Evolutionary conservation across 108 stramenopile species (phyloP), one percentile per base, ranked within the genome.

Genomic region (Cyclotella baltica): DNA sequence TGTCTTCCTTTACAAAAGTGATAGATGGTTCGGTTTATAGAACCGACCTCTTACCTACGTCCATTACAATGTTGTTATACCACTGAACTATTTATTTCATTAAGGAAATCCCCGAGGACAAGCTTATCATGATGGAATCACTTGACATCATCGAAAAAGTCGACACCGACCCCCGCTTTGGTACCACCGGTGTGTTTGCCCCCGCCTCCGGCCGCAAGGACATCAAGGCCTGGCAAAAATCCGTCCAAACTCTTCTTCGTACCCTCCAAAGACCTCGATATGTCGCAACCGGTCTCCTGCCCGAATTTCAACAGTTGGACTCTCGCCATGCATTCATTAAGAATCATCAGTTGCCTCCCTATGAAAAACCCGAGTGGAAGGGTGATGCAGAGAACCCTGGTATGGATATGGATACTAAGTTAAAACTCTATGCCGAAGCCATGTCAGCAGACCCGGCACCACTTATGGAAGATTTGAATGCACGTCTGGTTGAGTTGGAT

Each of bases 221-320:
- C 71, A 70, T 98, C 46, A 94, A 97, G 64, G 88, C 84, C 19
- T 98, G 97, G 97, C 95, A 96, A 83, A 93, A 93, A 65, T 88
- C 88, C 33, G 90, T 93, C 18, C 94, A 92, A 71, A 82, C 68
- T 29, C 77, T 93, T 25, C 84, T 95, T 2, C 89, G 95, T 11
- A 92, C 87, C 15, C 85, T 97, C 69, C 97, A 96, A 80, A 88
- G 97, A 47, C 97, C 97, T 4, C 88, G 97, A n/a, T 97, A 97
- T 72, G 96, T 97, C 30, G 93, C 95, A 31, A 95, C 95, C 16
- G 96, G 96, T 29, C 73, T 95, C 20, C 65, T 97, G 10, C 97
- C 97, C 16, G 96, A 97, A 86, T 97, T 97, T 67, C 93, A 94
- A 77, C 93, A 94, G 82, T 65, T 90, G 25, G 97, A 96, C 76